A percentile compares a stretch with the other conserved stretches of the same genome.
These are phyloP conservation scores for Aaosphaeria pasadenensis DNA, from an alignment of 2,329 filamentous ascomycete genomes.

Conservation along the genomic window DNA sequence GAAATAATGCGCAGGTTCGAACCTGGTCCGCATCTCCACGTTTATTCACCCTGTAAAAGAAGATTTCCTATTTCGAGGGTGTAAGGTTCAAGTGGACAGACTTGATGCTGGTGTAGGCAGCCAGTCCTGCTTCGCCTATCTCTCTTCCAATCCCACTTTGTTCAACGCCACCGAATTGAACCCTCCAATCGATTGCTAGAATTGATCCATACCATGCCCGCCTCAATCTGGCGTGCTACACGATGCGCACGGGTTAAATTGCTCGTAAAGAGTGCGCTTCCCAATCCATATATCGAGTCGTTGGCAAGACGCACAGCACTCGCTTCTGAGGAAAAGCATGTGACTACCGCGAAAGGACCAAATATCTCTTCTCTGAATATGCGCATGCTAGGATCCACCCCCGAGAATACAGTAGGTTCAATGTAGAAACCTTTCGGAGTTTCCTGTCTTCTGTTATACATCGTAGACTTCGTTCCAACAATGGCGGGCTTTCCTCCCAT, in stretches of 20 bases:
- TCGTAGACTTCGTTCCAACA: not conserved
- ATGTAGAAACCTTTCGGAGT: not conserved
- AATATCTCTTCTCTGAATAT: constrained; percentile 68
- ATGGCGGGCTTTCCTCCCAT: not conserved
- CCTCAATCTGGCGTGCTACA: constrained; percentile 43
- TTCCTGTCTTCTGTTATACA: not conserved
- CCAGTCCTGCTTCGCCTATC: not conserved
- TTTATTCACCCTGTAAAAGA: too few species aligned
- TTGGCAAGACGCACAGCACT: not conserved
- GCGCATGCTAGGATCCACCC: constrained; percentile 52
- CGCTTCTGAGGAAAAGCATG: not conserved
- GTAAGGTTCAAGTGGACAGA: not conserved
- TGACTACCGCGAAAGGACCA: constrained; percentile 52
- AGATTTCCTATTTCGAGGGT: too few species aligned
- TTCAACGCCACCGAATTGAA: not conserved
- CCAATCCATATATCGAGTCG: not conserved
- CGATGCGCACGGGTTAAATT: constrained; percentile 44
- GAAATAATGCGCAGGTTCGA: too few species aligned
- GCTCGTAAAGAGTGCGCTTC: constrained; percentile 38
- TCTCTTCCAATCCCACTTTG: not conserved
- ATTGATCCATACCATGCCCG: constrained; percentile 53
- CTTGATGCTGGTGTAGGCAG: not conserved
- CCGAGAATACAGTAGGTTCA: not conserved
- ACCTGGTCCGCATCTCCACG: too few species aligned
- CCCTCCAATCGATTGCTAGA: not conserved